These are phyloP conservation scores for Ganoderma resinaceum DNA, from an alignment of 1,284 basidiomycete genomes.

Conservation along the genomic window DNA sequence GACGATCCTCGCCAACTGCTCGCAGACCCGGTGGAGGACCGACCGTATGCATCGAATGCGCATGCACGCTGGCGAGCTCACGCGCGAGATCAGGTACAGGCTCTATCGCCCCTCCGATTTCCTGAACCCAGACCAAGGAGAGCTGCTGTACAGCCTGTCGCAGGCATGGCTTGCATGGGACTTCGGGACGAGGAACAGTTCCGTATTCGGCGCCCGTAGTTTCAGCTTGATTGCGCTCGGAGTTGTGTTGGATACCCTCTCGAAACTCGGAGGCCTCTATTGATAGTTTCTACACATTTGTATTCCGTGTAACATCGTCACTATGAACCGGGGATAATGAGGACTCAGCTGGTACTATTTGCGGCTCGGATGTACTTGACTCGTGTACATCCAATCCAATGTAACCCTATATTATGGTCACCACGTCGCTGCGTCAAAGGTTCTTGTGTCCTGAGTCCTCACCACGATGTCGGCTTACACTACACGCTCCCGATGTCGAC, in stretches of 20 bases:
- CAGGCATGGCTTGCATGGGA: conserved; percentile 72
- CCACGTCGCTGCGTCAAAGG: background rate
- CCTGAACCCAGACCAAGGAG: conserved; percentile 38
- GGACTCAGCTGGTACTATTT: background rate
- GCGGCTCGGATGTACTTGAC: conserved; percentile 4
- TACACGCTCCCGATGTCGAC: background rate
- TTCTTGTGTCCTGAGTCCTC: conserved; percentile 5
- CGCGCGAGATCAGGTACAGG: conserved; percentile 56
- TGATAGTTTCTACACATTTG: background rate
- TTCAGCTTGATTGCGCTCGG: conserved; percentile 72
- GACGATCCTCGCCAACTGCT: conserved; percentile 68
- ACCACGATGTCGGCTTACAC: conserved; percentile 24
- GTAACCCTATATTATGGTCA: conserved; percentile 26
- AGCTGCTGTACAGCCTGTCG: conserved; percentile 52
- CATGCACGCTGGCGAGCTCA: conserved; percentile 60
- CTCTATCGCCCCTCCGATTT: conserved; percentile 46
- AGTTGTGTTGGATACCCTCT: conserved; percentile 64
- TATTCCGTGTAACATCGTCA: background rate
- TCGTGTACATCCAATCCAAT: no score
- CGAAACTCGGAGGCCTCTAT: conserved; percentile 43
- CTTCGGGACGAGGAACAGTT: conserved; percentile 51
- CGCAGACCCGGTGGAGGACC: conserved; percentile 63
- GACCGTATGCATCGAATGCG: conserved; percentile 70
- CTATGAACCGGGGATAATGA: conserved; percentile 2
- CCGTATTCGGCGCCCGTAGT: conserved; percentile 66